A percentile compares a stretch with the other conserved stretches of the same genome.
Evolutionary conservation across 768 basidiomycete species (phyloP).

Genomic region (Xerocomellus chrysenteron): DNA sequence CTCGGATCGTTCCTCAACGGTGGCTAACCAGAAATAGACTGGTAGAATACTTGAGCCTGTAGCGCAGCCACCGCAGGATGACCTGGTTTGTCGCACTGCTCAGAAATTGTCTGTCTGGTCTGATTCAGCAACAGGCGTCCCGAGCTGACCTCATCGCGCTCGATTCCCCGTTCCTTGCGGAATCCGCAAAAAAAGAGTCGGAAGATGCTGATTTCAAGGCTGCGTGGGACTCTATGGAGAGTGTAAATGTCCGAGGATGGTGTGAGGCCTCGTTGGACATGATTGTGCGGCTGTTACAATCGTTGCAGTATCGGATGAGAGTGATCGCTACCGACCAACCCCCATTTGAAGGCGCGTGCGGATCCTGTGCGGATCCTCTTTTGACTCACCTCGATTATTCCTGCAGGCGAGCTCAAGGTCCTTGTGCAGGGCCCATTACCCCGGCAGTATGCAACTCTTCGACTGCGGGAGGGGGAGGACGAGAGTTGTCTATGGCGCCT

Average conservation of each 20-base stretch:
- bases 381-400: slow-evolving; percentile 3
- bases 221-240: slow-evolving; percentile 55
- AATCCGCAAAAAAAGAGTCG: slow-evolving; percentile 32
- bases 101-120: neutral
- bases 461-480: slow-evolving; percentile 63
- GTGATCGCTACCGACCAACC: slow-evolving; percentile 53
- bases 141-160: slow-evolving; percentile 66
- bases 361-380: neutral
- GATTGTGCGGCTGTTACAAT: slow-evolving; percentile 54
- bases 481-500: slow-evolving; percentile 73
- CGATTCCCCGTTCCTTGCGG: slow-evolving; percentile 66
- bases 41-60: neutral
- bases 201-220: slow-evolving; percentile 47
- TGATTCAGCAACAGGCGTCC: slow-evolving; percentile 32
- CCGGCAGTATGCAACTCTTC: slow-evolving; percentile 40
- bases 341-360: slow-evolving; percentile 58
- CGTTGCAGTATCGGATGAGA: slow-evolving; percentile 42
- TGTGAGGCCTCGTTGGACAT: slow-evolving; percentile 54
- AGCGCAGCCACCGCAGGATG: slow-evolving; percentile 10
- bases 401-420: slow-evolving; percentile 66
- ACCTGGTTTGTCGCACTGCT: slow-evolving; percentile 18
- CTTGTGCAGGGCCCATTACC: slow-evolving; percentile 36
- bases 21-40: slow-evolving; percentile 16
- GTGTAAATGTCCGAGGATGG: slow-evolving; percentile 62
- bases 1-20: neutral